These are phyloP conservation scores for Aspergillus fijiensis DNA, from an alignment of 2,329 filamentous ascomycete species.

Conservation along the genomic window DNA sequence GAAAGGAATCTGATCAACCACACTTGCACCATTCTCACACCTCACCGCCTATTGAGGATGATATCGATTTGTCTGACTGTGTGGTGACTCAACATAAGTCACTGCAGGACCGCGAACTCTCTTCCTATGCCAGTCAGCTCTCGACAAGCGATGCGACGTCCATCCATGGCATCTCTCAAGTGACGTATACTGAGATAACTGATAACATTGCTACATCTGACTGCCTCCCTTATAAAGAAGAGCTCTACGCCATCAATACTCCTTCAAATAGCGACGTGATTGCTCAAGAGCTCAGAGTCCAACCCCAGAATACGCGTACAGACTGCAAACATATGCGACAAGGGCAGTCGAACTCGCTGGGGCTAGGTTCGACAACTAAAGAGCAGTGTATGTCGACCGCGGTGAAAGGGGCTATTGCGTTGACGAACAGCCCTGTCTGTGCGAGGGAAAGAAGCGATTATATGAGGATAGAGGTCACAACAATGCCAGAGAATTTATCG, in stretches of 20 bases:
- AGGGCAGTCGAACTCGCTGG: too few relatives aligned
- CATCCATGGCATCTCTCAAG: background rate
- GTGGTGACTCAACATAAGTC: background rate
- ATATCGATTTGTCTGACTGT: background rate
- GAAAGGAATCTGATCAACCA: background rate
- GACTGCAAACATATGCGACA: background rate
- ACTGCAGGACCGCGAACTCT: background rate
- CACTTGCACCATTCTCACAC: background rate
- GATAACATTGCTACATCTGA: conserved; percentile 4
- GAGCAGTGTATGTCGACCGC: background rate
- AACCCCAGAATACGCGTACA: background rate
- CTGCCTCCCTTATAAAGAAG: background rate
- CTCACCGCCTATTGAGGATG: background rate
- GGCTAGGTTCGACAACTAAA: background rate
- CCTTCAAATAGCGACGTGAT: background rate
- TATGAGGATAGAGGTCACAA: background rate
- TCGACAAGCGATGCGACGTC: background rate
- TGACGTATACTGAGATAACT: background rate
- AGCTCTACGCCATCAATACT: background rate
- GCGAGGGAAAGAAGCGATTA: too few relatives aligned
- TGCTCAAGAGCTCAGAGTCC: background rate
- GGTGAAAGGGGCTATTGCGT: background rate
- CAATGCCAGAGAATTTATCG: background rate
- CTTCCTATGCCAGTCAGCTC: background rate
- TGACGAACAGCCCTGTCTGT: background rate